phyloP scores from a whole-genome alignment of 1,284 basidiomycete genomes.

The Cryptococcus sp. region DNA sequence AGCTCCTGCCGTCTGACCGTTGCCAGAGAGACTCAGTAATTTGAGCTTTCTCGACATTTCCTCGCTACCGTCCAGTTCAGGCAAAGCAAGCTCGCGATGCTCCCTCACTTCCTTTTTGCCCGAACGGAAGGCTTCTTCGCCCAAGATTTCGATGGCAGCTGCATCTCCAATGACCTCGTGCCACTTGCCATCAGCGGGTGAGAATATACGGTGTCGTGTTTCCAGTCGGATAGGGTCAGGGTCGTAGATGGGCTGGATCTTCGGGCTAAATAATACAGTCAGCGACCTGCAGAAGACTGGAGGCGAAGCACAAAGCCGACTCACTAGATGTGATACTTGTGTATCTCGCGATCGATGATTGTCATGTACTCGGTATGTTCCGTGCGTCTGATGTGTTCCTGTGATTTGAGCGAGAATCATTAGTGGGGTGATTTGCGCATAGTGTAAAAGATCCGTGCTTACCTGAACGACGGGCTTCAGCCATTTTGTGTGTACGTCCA shows the following conservation, averaged over 20 bases:
- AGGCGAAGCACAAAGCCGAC: slow-evolving; percentile 10
- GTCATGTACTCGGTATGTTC: slow-evolving; percentile 39
- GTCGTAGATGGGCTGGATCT: slow-evolving; percentile 48
- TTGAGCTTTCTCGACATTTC: too few species aligned
- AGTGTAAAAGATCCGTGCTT: slow-evolving; percentile 7
- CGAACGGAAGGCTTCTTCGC: slow-evolving; percentile 35
- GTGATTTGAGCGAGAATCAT: not conserved
- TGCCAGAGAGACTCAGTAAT: too few species aligned
- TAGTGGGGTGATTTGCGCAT: not conserved
- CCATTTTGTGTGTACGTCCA: slow-evolving; percentile 41
- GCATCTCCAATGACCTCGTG: slow-evolving; percentile 46
- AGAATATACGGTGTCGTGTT: slow-evolving; percentile 44
- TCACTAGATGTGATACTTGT: slow-evolving; percentile 47
- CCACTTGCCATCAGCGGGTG: slow-evolving; percentile 34
- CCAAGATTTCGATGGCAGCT: slow-evolving; percentile 42
- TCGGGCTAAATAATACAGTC: slow-evolving; percentile 29
- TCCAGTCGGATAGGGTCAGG: slow-evolving; percentile 38
- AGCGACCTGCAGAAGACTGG: not conserved
- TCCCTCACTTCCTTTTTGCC: slow-evolving; percentile 31
- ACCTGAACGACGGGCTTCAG: slow-evolving; percentile 47
- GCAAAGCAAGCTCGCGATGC: slow-evolving; percentile 21
- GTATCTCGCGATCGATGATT: slow-evolving; percentile 40
- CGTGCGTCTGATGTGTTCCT: slow-evolving; percentile 40
- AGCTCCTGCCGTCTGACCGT: too few species aligned
- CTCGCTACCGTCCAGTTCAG: slow-evolving; percentile 18